phyloP scores from a whole-genome alignment of 2,329 filamentous ascomycete species.

The Exutisphaerella laricina region DNA sequence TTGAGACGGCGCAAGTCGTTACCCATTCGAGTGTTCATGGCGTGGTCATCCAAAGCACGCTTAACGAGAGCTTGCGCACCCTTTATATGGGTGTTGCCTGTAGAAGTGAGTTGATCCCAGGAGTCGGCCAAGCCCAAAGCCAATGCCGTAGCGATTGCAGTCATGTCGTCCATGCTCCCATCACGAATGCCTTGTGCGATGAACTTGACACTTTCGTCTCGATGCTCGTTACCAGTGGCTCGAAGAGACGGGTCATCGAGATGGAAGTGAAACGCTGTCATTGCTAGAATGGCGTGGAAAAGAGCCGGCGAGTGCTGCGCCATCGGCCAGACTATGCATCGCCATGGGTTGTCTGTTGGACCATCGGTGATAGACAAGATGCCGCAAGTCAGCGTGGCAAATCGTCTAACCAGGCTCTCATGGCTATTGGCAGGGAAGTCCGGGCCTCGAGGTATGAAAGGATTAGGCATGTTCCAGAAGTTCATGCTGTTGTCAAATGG shows the following conservation, averaged over 20 bases:
- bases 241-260: slow-evolving; percentile 53
- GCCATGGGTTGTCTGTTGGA: slow-evolving; percentile 64
- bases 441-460: slow-evolving; percentile 20
- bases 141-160: slow-evolving; percentile 64
- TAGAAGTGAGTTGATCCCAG: slow-evolving; percentile 65
- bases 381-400: slow-evolving; percentile 62
- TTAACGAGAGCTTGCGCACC: slow-evolving; percentile 61
- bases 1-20: slow-evolving; percentile 52
- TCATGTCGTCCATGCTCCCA: slow-evolving; percentile 57
- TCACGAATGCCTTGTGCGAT: slow-evolving; percentile 52
- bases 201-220: slow-evolving; percentile 57
- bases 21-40: slow-evolving; percentile 37
- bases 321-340: slow-evolving; percentile 64
- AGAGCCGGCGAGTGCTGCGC: slow-evolving; percentile 59
- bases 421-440: slow-evolving; percentile 37
- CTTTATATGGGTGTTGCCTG: slow-evolving; percentile 63
- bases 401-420: slow-evolving; percentile 58
- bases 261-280: slow-evolving; percentile 64
- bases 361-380: slow-evolving; percentile 68
- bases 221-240: slow-evolving; percentile 62
- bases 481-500: not conserved
- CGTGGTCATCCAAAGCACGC: slow-evolving; percentile 50
- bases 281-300: slow-evolving; percentile 62
- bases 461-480: slow-evolving; percentile 1
- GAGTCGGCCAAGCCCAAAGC: slow-evolving; percentile 64